Evolutionary conservation across 1,284 basidiomycete species (phyloP), one percentile per base, ranked within the genome.

Genomic region (Ceratobasidium sp.): DNA sequence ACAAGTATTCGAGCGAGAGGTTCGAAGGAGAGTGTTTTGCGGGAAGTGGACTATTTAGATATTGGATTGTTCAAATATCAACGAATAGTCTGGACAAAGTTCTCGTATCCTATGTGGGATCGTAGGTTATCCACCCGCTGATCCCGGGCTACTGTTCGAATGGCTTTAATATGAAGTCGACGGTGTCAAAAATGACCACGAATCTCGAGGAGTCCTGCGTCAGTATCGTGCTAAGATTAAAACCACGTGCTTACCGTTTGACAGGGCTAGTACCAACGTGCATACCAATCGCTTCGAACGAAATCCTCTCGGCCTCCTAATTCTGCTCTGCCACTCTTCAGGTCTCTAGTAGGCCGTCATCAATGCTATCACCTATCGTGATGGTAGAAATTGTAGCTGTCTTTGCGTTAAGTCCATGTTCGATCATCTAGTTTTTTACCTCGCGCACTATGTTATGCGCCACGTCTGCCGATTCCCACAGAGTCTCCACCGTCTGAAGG

Each of bases 101-200:
- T 9, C 1, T 79, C 84, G 74, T 80, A 95, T 95, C 65, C 95
- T 86, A 82, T 98, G 96, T 98, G 98, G 9, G 96, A 98, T 60
- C 96, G 89, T 60, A 98, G 84, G 81, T 98, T 98, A 81, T 98
- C 96, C 1, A 98, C 95, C 82, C 98, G 97, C 81, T 97, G 97
- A 75, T 95, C 93, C 93, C 93, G 96, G 74, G 90, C 91, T 2
- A 90, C 87, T 0, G 87, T 86, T 95, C 95, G 96, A n/a, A 98
- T 85, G 76, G 98, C 96, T 81, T 98, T 98, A 85, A 98, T 76
- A 98, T 88, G 80, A 98, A 98, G 82, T 98, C 98, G 84, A 98
- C 91, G 17, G 90, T 91, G 79, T 98, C 96, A 9, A 98, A 86
- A 1, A 95, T 94, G 78, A 96, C 92, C 0, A 88, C 83, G 78